Percentiles rank a stretch among this genome's conserved stretches.
phyloP scores from a whole-genome alignment of 2,329 filamentous ascomycete genomes.

The Arthrobotrys entomopaga region DNA sequence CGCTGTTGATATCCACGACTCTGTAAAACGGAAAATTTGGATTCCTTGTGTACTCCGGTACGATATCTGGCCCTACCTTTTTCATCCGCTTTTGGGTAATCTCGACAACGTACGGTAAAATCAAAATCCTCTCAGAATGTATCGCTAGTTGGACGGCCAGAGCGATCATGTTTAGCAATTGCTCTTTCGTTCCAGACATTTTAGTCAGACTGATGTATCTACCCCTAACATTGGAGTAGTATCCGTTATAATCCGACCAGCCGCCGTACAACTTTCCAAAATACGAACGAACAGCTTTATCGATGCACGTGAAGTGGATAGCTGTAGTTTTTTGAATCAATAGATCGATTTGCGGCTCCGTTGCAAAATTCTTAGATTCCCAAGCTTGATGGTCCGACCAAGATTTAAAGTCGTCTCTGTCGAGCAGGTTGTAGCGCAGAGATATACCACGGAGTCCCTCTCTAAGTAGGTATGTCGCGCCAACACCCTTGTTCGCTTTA shows the following conservation, averaged over 20 bases:
- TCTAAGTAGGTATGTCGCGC: slow-evolving; percentile 36
- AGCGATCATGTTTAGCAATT: slow-evolving; percentile 39
- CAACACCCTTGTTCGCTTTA: slow-evolving; percentile 27
- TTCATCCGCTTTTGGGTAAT: slow-evolving; percentile 42
- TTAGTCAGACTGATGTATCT: slow-evolving; percentile 30
- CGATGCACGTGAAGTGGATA: slow-evolving; percentile 50
- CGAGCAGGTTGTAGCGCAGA: slow-evolving; percentile 32
- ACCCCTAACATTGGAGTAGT: slow-evolving; percentile 46
- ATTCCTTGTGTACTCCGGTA: slow-evolving; percentile 42
- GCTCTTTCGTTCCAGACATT: slow-evolving; percentile 39
- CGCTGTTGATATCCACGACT: slow-evolving; percentile 45
- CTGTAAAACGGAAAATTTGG: slow-evolving; percentile 48
- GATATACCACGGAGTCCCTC: slow-evolving; percentile 40
- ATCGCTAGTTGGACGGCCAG: slow-evolving; percentile 38
- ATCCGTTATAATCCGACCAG: slow-evolving; percentile 52
- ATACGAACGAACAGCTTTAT: slow-evolving; percentile 38
- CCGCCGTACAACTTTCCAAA: slow-evolving; percentile 49
- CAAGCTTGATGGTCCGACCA: slow-evolving; percentile 49
- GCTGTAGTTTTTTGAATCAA: slow-evolving; percentile 36
- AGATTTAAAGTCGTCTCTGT: slow-evolving; percentile 35
- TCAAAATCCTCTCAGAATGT: slow-evolving; percentile 36
- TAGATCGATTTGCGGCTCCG: slow-evolving; percentile 46
- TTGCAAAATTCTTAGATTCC: slow-evolving; percentile 46
- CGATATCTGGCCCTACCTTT: slow-evolving; percentile 29
- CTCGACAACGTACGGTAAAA: slow-evolving; percentile 46